Percentiles rank a stretch among this genome's conserved stretches.
phyloP scores from a whole-genome alignment of 805 yeast genomes.

The Candida germanica region DNA sequence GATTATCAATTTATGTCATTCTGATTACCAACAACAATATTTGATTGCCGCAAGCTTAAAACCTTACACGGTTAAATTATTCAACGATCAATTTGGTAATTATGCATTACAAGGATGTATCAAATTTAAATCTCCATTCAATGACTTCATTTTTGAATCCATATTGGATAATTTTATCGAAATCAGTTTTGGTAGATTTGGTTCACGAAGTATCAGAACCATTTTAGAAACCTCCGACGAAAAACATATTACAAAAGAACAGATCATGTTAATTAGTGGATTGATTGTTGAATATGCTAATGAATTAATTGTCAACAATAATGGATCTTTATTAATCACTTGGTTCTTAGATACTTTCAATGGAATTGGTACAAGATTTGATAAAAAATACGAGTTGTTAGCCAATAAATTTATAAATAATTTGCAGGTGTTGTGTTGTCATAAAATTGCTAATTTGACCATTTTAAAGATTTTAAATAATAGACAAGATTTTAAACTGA shows the following conservation, averaged over 20 bases:
- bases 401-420: constrained; percentile 61
- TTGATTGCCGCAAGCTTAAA: constrained; percentile 67
- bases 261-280: constrained; percentile 68
- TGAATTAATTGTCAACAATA: constrained; percentile 74
- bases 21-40: constrained; percentile 52
- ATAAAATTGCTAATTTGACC: constrained; percentile 81
- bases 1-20: constrained; percentile 63
- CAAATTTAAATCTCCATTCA: constrained; percentile 84
- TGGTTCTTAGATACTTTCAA: constrained; percentile 86
- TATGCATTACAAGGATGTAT: constrained; percentile 93
- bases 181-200: constrained; percentile 85
- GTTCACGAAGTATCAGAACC: constrained; percentile 92
- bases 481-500: constrained; percentile 61
- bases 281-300: constrained; percentile 76
- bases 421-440: constrained; percentile 64
- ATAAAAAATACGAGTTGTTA: constrained; percentile 59
- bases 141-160: constrained; percentile 83
- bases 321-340: constrained; percentile 85
- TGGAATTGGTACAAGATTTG: constrained; percentile 17
- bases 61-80: constrained; percentile 79
- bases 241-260: constrained; percentile 48
- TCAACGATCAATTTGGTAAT: constrained; percentile 95
- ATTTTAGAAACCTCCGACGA: constrained; percentile 70
- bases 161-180: constrained; percentile 74
- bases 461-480: constrained; percentile 73